Evolutionary conservation across 192 early-diverging fungal species (phyloP).

Genomic region (Cetraspora pellucida): DNA sequence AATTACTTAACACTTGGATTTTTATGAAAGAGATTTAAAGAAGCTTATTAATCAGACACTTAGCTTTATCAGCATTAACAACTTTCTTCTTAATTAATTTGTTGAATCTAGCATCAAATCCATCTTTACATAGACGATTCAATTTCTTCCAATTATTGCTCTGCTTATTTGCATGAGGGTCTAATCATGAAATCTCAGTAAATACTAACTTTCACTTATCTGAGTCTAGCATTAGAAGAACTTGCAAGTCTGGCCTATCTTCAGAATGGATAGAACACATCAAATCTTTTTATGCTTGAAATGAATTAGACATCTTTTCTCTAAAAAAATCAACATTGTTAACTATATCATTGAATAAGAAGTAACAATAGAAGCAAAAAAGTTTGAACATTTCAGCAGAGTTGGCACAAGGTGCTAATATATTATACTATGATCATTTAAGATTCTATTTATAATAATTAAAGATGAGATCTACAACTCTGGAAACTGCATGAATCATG

Average conservation of each 20-base stretch:
- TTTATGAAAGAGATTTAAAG: not conserved
- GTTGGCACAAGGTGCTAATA: too few species aligned
- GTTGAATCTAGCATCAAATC: too few species aligned
- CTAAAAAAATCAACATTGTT: too few species aligned
- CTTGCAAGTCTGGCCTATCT: not conserved
- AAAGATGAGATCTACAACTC: too few species aligned
- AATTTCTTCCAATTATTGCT: not conserved
- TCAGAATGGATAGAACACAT: not conserved
- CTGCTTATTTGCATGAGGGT: not conserved
- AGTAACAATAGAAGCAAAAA: too few species aligned
- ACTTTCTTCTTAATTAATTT: not conserved
- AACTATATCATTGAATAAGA: too few species aligned
- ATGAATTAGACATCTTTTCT: not conserved
- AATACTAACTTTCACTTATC: too few species aligned
- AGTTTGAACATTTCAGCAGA: too few species aligned
- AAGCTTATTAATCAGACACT: not conserved
- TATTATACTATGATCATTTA: too few species aligned
- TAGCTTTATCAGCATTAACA: not conserved
- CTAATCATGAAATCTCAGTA: not conserved
- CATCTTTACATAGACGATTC: not conserved
- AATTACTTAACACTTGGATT: not conserved
- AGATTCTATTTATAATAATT: too few species aligned
- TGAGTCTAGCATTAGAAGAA: too few species aligned
- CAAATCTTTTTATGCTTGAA: not conserved
- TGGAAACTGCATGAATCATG: too few species aligned